Evolutionary conservation across 352 stramenopile genomes (phyloP).

Genomic region (Phytophthora boehmeriae): DNA sequence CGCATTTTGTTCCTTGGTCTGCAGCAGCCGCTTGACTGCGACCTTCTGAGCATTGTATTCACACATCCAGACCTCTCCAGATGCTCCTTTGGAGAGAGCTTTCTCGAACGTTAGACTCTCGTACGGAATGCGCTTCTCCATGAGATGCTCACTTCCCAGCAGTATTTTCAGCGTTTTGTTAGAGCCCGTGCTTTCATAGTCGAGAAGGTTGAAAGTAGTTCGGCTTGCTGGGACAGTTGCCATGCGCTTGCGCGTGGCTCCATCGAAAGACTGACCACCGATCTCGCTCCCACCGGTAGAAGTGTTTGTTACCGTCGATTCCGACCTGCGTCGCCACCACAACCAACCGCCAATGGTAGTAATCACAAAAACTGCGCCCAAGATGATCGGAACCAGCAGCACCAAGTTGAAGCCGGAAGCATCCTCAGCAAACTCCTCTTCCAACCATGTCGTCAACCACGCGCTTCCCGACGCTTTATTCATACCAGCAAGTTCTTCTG

Average conservation of each 20-base stretch:
- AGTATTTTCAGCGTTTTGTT: slow-evolving; percentile 30
- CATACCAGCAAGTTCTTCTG: slow-evolving; percentile 13
- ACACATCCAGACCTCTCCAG: slow-evolving; percentile 55
- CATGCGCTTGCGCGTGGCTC: slow-evolving; percentile 1
- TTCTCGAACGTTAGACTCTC: slow-evolving; percentile 16
- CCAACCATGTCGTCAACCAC: slow-evolving; percentile 24
- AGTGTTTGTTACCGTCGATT: not conserved
- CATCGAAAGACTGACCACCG: slow-evolving; percentile 10
- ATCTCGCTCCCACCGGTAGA: slow-evolving; percentile 5
- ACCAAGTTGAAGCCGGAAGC: slow-evolving; percentile 2
- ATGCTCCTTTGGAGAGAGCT: slow-evolving; percentile 35
- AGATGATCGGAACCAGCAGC: slow-evolving; percentile 17
- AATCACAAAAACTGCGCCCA: slow-evolving; percentile 10
- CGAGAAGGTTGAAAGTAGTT: slow-evolving; percentile 7
- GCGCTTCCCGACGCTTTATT: slow-evolving; percentile 8
- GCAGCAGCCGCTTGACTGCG: slow-evolving; percentile 45
- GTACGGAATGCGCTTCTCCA: slow-evolving; percentile 28
- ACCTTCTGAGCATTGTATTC: slow-evolving; percentile 43
- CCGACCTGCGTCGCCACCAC: slow-evolving; percentile 8
- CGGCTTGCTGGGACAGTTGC: slow-evolving; percentile 1
- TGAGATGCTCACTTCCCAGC: slow-evolving; percentile 14
- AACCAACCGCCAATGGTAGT: slow-evolving; percentile 1
- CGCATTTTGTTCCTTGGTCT: slow-evolving; percentile 33
- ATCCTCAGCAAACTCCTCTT: slow-evolving; percentile 17
- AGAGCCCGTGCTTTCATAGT: slow-evolving; percentile 15